Evolutionary conservation across 176 grass and related monocot genomes (phyloP).

Genomic region (Oryza coarctata): DNA sequence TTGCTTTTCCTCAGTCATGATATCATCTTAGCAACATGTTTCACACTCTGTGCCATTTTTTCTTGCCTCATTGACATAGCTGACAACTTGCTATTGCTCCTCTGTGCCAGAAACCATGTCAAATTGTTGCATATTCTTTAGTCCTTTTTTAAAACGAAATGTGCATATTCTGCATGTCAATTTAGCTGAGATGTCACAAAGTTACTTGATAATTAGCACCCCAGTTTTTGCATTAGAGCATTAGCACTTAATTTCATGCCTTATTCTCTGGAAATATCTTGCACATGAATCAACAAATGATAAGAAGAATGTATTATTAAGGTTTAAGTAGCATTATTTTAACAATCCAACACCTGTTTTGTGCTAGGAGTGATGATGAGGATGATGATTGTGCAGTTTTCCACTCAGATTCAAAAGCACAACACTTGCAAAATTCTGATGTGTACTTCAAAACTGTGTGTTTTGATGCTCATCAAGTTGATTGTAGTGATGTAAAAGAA

Average conservation of each 20-base stretch:
- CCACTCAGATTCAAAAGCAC: slow-evolving; percentile 52
- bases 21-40: background rate
- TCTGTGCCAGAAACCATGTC: background rate
- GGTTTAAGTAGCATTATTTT: slow-evolving; percentile 19
- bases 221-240: background rate
- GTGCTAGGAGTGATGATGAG: slow-evolving; percentile 83
- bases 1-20: background rate
- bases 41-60: background rate
- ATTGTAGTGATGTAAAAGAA: slow-evolving; percentile 50
- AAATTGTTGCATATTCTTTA: background rate
- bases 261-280: slow-evolving; percentile 1
- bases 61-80: background rate
- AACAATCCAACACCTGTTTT: slow-evolving; percentile 36
- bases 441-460: slow-evolving; percentile 62
- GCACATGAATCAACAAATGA: slow-evolving; percentile 26
- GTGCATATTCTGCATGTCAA: background rate
- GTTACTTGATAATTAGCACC: background rate
- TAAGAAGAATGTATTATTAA: slow-evolving; percentile 4
- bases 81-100: background rate
- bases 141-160: background rate
- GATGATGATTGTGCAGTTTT: slow-evolving; percentile 77
- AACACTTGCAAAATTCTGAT: slow-evolving; percentile 49
- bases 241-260: background rate
- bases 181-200: background rate
- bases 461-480: slow-evolving; percentile 55